Percentiles rank a stretch among this genome's conserved stretches.
These are phyloP conservation scores for Rhizopogon vulgaris DNA, from an alignment of 768 basidiomycete species.

Conservation along the genomic window DNA sequence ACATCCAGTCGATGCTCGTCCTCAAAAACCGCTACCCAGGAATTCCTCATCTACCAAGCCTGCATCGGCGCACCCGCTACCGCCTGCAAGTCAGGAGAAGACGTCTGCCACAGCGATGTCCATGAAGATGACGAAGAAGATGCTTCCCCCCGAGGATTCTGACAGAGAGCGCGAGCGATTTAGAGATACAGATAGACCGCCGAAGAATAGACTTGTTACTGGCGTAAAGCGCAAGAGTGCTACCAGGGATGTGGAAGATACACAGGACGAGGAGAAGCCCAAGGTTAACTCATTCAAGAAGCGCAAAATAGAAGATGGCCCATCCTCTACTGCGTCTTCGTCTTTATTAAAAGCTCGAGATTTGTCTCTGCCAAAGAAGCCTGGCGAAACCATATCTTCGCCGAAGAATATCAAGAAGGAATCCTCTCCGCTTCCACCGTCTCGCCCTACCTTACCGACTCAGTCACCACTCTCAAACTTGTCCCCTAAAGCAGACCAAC, in stretches of 20 bases:
- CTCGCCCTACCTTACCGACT: constrained; percentile 9
- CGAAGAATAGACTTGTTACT: constrained; percentile 17
- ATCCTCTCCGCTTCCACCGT: constrained; percentile 19
- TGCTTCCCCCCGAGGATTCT: constrained; percentile 19
- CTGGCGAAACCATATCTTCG: constrained; percentile 17
- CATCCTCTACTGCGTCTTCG: constrained; percentile 10
- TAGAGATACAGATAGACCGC: constrained; percentile 18
- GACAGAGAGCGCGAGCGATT: constrained; percentile 18
- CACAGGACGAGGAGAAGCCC: constrained; percentile 15
- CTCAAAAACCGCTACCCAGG: constrained; percentile 20
- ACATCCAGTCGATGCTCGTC: constrained; percentile 23
- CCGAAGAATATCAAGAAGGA: constrained; percentile 33
- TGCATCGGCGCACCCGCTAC: constrained; percentile 20
- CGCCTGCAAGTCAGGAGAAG: constrained; percentile 20
- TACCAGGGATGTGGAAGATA: constrained; percentile 25
- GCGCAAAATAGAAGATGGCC: constrained; percentile 36
- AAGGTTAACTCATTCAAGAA: constrained; percentile 28
- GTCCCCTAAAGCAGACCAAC: neutral
- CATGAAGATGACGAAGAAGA: constrained; percentile 16
- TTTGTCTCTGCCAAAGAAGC: constrained; percentile 31
- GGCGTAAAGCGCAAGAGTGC: constrained; percentile 36
- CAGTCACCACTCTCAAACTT: neutral
- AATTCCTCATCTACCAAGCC: constrained; percentile 30
- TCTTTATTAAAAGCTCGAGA: constrained; percentile 9
- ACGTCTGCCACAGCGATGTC: constrained; percentile 9